Evolutionary conservation across 1,284 basidiomycete genomes (phyloP), one percentile per base, ranked within the genome.

Genomic region (Boletus sp.): DNA sequence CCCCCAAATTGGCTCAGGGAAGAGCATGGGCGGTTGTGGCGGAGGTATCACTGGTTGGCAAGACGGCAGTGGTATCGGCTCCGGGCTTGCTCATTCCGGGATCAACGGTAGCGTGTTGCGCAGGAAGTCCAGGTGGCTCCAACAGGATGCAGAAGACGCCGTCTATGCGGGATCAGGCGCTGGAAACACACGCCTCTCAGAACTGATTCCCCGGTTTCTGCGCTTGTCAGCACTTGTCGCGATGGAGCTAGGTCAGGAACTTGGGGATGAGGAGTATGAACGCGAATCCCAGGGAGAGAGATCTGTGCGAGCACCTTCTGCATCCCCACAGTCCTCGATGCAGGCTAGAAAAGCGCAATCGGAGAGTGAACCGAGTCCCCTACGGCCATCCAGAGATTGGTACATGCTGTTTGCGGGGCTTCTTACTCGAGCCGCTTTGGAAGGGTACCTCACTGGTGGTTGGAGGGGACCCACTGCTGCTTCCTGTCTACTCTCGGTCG

Each of bases 381-480:
- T 89, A 41, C 78, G 80, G 2, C 90, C 90, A 2, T 86, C 89
- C 35, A 75, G 81, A 35, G 84, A 86, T 60, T 94, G 92, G 92
- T 94, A 92, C 72, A 80, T 87, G 70, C 78, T 94, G 9, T 77
- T 93, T 11, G 84, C 83, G 0, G 86, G 88, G 2, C 74, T 94
- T 27, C 76, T 92, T 27, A 91, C 90, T 4, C 83, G 91, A 27
- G 89, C 90, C 0, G 88, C 85, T 29, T 74, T 94, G 52, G 91
- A 94, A 67, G 92, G 91, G 0, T 94, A 92, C 67, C 76, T 93
- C 46, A 85, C 84, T 7, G 85, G 84, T 13, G 86, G 87, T 1
- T 94, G 92, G 92, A 81, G 80, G 37, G 88, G 91, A 0, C 76
- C 82, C 1, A 80, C 84, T 47, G 84, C 85, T 4, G 80, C 86